Evolutionary conservation across 2,329 filamentous ascomycete genomes (phyloP), one percentile per base, ranked within the genome.

Genomic region (Ceratocystis albifundus): DNA sequence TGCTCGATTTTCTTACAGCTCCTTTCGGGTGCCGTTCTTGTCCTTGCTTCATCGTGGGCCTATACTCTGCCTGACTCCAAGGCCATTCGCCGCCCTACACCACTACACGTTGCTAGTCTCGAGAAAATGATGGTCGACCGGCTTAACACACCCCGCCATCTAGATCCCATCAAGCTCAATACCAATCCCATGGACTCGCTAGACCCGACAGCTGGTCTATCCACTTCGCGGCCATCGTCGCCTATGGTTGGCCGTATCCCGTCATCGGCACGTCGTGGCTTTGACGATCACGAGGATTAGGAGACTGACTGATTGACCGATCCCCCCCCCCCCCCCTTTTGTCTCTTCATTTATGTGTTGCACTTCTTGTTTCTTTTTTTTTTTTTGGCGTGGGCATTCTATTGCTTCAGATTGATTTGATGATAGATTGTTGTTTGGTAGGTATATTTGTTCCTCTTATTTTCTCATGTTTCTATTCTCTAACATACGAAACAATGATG

Each of bases 1-100:
- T 57, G 7, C 22, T 15, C 53, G 12, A 41, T 25, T 22, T 22
- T 22, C 41, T 66, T 44, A 20, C 71, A 96, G 92, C 96, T 96
- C 74, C 72, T 96, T 46, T 69, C 90, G 62, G 94, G 94, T 65
- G 92, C 92, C 0, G 79, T 80, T 10, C 78, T 94, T 62, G 92
- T 97, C 7, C 77, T 96, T 0, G 80, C 84, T 53, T 88, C 92
- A 2, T 95, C 90, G 1, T 96, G 91, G 74, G 80, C 96, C 17
- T 96, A 96, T 78, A 90, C 84, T 68, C 82, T 82, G 4, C 65
- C 85, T 0, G 84, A 90, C 69, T 78, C 81, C 22, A 80, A 82
- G 65, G 77, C 80, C 65, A 68, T 71, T 5, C 71, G 71, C 53
- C 83, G 85, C 17, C 84, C 89, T 25, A 78, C 84, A 0, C 84